phyloP scores from a whole-genome alignment of 208 protist species.

The Strigomonas galati region DNA sequence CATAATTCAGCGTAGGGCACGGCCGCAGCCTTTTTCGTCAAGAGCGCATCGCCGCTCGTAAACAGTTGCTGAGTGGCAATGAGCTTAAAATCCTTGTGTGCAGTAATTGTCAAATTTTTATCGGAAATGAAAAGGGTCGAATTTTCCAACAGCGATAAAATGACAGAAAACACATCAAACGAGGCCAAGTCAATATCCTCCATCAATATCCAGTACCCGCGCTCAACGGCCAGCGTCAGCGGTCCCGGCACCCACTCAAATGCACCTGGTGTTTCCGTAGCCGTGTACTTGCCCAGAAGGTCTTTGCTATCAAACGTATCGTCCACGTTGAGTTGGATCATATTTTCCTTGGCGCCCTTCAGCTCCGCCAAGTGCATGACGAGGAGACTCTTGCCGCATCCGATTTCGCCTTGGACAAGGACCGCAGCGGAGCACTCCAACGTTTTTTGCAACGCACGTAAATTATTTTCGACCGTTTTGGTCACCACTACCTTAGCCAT shows the following conservation, averaged over 20 bases:
- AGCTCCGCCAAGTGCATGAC: conserved; percentile 58
- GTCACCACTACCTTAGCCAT: conserved; percentile 21
- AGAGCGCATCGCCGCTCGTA: conserved; percentile 38
- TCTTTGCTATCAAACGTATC: conserved; percentile 99
- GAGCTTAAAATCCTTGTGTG: conserved; percentile 84
- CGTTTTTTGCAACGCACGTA: conserved; percentile 40
- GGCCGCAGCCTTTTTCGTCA: conserved; percentile 55
- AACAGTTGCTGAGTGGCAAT: conserved; percentile 87
- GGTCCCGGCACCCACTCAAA: conserved; percentile 98
- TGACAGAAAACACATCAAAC: conserved; percentile 96
- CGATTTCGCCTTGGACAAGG: conserved; percentile 83
- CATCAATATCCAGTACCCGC: conserved; percentile 98
- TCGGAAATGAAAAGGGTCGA: conserved; percentile 95
- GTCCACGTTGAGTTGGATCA: conserved; percentile 93
- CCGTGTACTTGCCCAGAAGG: conserved; percentile 98
- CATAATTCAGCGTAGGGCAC: conserved; percentile 81
- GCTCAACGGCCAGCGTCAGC: conserved; percentile 93
- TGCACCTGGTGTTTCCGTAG: conserved; percentile 96
- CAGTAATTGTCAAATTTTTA: conserved; percentile 89
- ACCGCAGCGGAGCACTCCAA: conserved; percentile 68
- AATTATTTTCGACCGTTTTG: conserved; percentile 55
- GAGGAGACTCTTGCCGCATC: conserved; percentile 79
- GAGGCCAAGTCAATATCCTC: conserved; percentile 99
- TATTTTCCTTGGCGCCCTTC: conserved; percentile 55
- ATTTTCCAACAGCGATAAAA: conserved; percentile 97